A percentile compares a stretch with the other conserved stretches of the same genome.
These are phyloP conservation scores for Penicillium herquei DNA, from an alignment of 495 filamentous ascomycete genomes.

Conservation along the genomic window DNA sequence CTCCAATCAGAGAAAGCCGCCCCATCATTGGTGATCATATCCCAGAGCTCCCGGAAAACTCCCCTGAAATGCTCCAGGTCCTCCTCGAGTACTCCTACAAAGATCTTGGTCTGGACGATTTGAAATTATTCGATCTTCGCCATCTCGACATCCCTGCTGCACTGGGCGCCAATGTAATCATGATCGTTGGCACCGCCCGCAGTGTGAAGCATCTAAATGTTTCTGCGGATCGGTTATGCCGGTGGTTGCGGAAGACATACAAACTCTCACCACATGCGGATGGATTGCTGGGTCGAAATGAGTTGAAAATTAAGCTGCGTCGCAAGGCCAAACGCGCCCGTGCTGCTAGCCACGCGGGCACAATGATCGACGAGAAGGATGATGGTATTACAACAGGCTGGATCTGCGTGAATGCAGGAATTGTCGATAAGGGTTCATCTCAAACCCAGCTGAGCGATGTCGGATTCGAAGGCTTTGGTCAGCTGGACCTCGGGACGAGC, in stretches of 20 bases:
- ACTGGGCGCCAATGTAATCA: constrained; percentile 81
- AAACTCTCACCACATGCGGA: constrained; percentile 75
- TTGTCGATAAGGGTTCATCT: constrained; percentile 53
- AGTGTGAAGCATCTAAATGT: constrained; percentile 93
- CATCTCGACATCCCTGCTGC: constrained; percentile 80
- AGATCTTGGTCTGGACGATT: constrained; percentile 77
- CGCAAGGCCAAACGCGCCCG: constrained; percentile 76
- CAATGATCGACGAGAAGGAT: constrained; percentile 52
- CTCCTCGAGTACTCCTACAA: constrained; percentile 77
- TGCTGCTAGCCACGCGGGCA: constrained; percentile 61
- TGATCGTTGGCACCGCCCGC: constrained; percentile 90
- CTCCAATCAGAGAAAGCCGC: constrained; percentile 40
- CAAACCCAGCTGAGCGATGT: constrained; percentile 36
- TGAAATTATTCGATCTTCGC: constrained; percentile 78
- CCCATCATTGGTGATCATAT: constrained; percentile 63
- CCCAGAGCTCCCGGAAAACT: constrained; percentile 69
- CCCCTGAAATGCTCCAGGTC: constrained; percentile 69
- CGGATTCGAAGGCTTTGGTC: constrained; percentile 73
- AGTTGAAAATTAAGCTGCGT: constrained; percentile 82
- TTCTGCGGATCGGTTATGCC: constrained; percentile 81
- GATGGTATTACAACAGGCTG: constrained; percentile 89
- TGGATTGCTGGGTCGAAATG: constrained; percentile 83
- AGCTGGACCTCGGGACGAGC: constrained; percentile 50
- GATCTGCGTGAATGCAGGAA: constrained; percentile 90
- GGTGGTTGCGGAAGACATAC: constrained; percentile 75